These are phyloP conservation scores for Delitschia confertaspora DNA, from an alignment of 495 filamentous ascomycete species.

Conservation along the genomic window DNA sequence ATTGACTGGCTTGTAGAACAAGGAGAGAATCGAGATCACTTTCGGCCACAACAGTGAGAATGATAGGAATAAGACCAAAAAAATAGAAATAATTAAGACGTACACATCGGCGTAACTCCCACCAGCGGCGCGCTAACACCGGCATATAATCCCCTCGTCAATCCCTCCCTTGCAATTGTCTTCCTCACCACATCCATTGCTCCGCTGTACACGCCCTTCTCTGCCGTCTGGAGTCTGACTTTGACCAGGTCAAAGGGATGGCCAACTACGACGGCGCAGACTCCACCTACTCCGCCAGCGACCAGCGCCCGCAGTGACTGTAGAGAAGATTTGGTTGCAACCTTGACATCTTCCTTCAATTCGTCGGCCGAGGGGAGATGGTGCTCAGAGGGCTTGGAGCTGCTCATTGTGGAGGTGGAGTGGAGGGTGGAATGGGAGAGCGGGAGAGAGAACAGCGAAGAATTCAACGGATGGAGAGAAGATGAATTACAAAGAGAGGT, in stretches of 20 bases:
- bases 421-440: background rate
- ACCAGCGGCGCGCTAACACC: conserved; percentile 90
- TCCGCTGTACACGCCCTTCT: conserved; percentile 81
- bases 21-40: too few relatives aligned
- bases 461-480: background rate
- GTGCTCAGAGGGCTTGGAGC: background rate
- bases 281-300: conserved; percentile 85
- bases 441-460: background rate
- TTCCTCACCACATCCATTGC: conserved; percentile 88
- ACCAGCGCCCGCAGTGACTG: conserved; percentile 62
- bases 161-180: conserved; percentile 78
- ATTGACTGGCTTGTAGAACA: too few relatives aligned
- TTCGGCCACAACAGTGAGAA: too few relatives aligned
- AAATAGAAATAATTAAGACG: conserved; percentile 35
- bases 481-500: background rate
- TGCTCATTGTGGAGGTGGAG: conserved; percentile 8
- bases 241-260: conserved; percentile 98
- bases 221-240: conserved; percentile 90
- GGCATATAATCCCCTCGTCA: conserved; percentile 82
- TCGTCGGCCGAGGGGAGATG: conserved; percentile 33
- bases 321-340: conserved; percentile 34
- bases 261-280: conserved; percentile 86
- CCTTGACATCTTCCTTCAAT: conserved; percentile 35
- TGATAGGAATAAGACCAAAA: too few relatives aligned
- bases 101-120: conserved; percentile 98